Evolutionary conservation across 257 asterid species (phyloP).

Genomic region (Nicotiana tabacum): DNA sequence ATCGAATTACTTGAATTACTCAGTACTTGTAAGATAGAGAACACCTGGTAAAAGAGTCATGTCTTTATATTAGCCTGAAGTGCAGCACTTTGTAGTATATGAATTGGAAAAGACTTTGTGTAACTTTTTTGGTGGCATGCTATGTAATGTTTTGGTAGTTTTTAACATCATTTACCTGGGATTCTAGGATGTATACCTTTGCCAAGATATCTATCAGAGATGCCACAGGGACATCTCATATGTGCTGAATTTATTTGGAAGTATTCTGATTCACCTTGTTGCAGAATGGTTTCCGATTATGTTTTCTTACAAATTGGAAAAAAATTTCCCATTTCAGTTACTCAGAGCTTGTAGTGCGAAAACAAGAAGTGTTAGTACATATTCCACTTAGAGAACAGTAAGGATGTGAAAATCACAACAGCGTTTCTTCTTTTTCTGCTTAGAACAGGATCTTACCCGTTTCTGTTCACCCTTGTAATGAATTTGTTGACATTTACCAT

Average conservation of each 20-base stretch:
- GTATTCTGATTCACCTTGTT: background rate
- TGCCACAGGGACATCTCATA: background rate
- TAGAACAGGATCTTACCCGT: background rate
- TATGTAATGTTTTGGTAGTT: too few relatives aligned
- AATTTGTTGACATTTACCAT: background rate
- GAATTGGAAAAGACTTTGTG: too few relatives aligned
- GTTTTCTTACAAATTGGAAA: background rate
- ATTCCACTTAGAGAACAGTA: too few relatives aligned
- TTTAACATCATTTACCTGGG: background rate
- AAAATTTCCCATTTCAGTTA: background rate
- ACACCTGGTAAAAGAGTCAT: background rate
- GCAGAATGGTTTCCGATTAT: background rate
- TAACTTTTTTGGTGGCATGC: too few relatives aligned
- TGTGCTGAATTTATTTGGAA: slow-evolving; percentile 1
- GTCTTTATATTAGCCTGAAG: too few relatives aligned
- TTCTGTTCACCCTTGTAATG: too few relatives aligned
- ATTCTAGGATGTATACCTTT: background rate
- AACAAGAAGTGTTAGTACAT: too few relatives aligned
- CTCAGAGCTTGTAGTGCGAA: background rate
- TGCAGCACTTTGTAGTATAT: too few relatives aligned
- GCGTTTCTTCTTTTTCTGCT: too few relatives aligned
- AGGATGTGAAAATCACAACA: too few relatives aligned
- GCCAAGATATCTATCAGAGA: background rate
- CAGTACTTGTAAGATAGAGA: background rate
- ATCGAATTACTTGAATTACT: background rate